Conservation (phyloP, 2,329 filamentous ascomycete species). For the Talaromyces sp. region DNA sequence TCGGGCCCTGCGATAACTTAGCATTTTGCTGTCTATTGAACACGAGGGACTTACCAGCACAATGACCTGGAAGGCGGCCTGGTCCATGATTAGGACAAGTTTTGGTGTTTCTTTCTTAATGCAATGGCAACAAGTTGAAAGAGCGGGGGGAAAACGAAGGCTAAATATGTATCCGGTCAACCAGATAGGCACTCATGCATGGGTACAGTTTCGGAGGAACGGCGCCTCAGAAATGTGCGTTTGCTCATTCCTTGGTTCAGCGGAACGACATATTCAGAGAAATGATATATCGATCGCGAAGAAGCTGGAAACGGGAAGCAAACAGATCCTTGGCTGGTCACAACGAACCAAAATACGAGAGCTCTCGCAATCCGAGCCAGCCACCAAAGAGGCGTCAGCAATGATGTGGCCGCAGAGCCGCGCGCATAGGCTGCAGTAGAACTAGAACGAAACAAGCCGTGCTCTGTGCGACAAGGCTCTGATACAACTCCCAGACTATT, state of each 20-base stretch:
- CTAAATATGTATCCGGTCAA: not conserved
- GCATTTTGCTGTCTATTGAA: slow-evolving; percentile 3
- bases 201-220: not conserved
- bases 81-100: slow-evolving; percentile 12
- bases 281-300: not conserved
- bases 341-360: not conserved
- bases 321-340: not conserved
- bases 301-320: not conserved
- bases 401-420: not conserved
- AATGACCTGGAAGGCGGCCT: slow-evolving; percentile 65
- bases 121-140: not conserved
- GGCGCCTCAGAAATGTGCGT: not conserved
- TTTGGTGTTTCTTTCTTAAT: not conserved
- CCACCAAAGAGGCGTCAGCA: not conserved
- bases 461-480: too few species aligned
- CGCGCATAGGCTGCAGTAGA: not conserved
- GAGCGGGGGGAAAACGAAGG: not conserved
- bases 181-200: not conserved
- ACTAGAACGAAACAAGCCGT: not conserved
- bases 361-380: not conserved
- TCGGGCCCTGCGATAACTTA: slow-evolving; percentile 60
- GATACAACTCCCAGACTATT: not conserved
- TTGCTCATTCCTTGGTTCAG: not conserved
- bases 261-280: not conserved
- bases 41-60: slow-evolving; percentile 55